Percentiles rank a stretch among this genome's conserved stretches.
Conservation (phyloP, 768 basidiomycete species). For the Russula sp. region DNA sequence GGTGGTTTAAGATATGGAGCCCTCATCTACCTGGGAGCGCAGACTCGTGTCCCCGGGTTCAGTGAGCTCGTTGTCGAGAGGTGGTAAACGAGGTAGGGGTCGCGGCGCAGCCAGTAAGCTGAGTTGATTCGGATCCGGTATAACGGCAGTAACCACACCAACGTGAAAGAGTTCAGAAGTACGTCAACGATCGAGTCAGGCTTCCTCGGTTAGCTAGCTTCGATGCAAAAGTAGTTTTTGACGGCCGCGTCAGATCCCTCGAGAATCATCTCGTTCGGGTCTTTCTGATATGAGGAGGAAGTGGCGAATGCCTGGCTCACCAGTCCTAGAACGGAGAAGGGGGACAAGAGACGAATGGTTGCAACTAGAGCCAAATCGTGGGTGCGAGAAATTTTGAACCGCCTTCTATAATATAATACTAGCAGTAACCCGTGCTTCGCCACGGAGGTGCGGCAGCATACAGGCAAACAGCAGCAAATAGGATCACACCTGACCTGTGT, state of each 20-base stretch:
- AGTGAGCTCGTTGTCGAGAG: slow-evolving; percentile 11
- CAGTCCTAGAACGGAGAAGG: slow-evolving; percentile 1
- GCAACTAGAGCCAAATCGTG: background rate
- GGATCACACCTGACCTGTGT: no score
- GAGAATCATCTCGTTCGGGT: slow-evolving; percentile 4
- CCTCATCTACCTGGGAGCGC: slow-evolving; percentile 11
- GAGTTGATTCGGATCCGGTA: no score
- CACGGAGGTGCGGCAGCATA: no score
- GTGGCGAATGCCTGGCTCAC: background rate
- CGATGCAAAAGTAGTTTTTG: slow-evolving; percentile 8
- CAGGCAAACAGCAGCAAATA: no score
- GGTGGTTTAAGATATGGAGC: slow-evolving; percentile 15
- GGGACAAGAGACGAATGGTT: slow-evolving; percentile 6
- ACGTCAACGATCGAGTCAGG: no score
- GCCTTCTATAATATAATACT: slow-evolving; percentile 6
- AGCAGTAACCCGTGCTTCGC: no score
- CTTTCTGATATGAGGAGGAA: background rate
- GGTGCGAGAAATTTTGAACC: background rate
- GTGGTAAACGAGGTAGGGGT: no score
- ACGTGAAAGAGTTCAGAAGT: no score
- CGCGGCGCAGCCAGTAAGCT: no score
- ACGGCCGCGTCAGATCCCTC: slow-evolving; percentile 1
- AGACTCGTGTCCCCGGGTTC: slow-evolving; percentile 5
- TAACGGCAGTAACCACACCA: no score
- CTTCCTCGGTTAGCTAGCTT: background rate